Conservation (phyloP, 108 stramenopile genomes). For the Nitzschia inconspicua region DNA sequence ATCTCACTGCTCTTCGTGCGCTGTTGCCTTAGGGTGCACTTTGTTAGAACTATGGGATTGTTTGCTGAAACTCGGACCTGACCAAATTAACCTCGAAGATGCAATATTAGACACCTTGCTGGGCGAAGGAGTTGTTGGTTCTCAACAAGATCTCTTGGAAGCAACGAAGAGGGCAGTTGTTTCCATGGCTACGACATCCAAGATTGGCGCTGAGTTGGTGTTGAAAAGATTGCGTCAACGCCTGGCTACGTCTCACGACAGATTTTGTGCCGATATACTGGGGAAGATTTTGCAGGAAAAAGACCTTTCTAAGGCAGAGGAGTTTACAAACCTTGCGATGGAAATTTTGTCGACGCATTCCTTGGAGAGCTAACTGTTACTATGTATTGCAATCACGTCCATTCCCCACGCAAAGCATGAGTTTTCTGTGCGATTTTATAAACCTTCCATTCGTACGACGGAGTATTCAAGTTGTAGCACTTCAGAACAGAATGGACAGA, state of each 20-base stretch:
- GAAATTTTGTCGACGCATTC: conserved; percentile 18
- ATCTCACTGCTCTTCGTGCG: conserved; percentile 65
- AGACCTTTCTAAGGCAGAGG: conserved; percentile 35
- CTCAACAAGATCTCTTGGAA: conserved; percentile 35
- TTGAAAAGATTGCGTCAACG: conserved; percentile 44
- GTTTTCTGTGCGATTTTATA: too few relatives aligned
- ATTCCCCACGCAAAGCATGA: not conserved
- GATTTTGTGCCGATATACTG: conserved; percentile 55
- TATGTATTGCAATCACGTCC: not conserved
- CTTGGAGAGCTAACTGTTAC: not conserved
- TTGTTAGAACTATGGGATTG: conserved; percentile 38
- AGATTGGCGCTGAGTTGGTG: conserved; percentile 45
- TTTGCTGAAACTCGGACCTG: conserved; percentile 43
- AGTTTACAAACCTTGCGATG: conserved; percentile 59
- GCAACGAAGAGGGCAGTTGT: conserved; percentile 44
- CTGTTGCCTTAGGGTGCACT: conserved; percentile 33
- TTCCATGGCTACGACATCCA: conserved; percentile 58
- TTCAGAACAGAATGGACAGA: too few relatives aligned
- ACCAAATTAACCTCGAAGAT: conserved; percentile 15
- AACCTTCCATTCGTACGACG: too few relatives aligned
- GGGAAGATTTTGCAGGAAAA: conserved; percentile 53
- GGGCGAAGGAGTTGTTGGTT: conserved; percentile 28
- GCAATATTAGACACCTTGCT: conserved; percentile 27
- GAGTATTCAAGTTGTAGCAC: too few relatives aligned
- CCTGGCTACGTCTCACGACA: conserved; percentile 47